Percentiles rank a stretch among this genome's conserved stretches.
Conservation (phyloP, 1,284 basidiomycete genomes). For the Trichosporon sp. region DNA sequence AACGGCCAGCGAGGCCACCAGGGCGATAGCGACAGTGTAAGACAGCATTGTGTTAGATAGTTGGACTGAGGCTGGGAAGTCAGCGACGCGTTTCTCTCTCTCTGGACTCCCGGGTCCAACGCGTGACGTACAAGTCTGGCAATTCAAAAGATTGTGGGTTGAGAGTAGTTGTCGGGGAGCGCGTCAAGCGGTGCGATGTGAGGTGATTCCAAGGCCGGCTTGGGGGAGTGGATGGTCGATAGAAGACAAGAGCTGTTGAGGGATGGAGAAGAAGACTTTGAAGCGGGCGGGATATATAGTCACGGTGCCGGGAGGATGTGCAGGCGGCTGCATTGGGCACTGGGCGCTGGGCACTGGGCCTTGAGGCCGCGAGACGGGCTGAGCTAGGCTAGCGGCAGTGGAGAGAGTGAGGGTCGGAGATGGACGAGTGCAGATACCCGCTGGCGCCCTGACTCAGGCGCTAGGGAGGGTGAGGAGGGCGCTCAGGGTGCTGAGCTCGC, state of each 20-base stretch:
- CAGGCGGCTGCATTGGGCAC: background rate
- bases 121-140: background rate
- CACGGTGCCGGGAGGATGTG: background rate
- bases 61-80: background rate
- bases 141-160: background rate
- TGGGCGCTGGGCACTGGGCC: no score
- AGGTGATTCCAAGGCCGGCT: background rate
- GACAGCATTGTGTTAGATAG: background rate
- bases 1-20: constrained; percentile 16
- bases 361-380: no score
- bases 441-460: background rate
- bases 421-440: background rate
- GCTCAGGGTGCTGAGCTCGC: background rate
- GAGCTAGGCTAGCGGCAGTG: background rate
- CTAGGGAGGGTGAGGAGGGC: background rate
- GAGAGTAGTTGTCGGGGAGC: background rate
- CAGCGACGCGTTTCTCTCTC: background rate
- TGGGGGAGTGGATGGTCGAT: background rate
- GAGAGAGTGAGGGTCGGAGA: background rate
- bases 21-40: constrained; percentile 1
- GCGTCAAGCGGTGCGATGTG: background rate
- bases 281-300: background rate
- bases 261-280: constrained; percentile 2
- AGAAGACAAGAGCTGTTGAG: background rate
- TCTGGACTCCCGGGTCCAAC: background rate